Percentiles rank a stretch among this genome's conserved stretches.
Evolutionary conservation across 2,329 filamentous ascomycete genomes (phyloP).

Genomic region (Didymella glomerata): DNA sequence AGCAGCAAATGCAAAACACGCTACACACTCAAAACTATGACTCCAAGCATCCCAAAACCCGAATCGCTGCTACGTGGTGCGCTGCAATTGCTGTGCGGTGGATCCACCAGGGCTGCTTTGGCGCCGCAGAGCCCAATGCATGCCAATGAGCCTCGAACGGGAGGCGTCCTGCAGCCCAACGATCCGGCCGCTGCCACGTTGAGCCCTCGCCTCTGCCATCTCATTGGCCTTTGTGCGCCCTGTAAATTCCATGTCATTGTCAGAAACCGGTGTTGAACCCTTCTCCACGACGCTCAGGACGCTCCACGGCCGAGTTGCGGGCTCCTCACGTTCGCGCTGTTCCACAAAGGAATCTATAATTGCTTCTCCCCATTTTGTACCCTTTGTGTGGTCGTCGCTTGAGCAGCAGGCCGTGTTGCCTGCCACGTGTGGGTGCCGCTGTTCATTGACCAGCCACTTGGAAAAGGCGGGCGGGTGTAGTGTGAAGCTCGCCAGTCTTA

Average conservation of each 20-base stretch:
- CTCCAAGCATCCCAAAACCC: conserved; percentile 3
- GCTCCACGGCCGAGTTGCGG: conserved; percentile 15
- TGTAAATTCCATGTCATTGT: conserved; percentile 8
- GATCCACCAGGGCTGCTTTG: conserved; percentile 12
- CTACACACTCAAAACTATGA: conserved; percentile 12
- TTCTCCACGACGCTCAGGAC: conserved; percentile 18
- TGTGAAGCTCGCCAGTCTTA: conserved; percentile 9
- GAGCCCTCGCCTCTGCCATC: not conserved
- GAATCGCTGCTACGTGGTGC: conserved; percentile 30
- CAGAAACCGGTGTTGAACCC: conserved; percentile 8
- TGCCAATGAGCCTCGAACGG: conserved; percentile 29
- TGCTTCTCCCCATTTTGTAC: conserved; percentile 6
- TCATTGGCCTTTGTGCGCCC: conserved; percentile 10
- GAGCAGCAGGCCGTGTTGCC: conserved; percentile 4
- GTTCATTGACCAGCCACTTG: conserved; percentile 11
- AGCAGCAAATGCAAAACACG: conserved; percentile 11
- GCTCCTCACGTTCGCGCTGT: conserved; percentile 17
- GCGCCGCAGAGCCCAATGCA: conserved; percentile 27
- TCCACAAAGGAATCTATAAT: conserved; percentile 13
- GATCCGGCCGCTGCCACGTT: conserved; percentile 18
- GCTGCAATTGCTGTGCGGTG: conserved; percentile 23
- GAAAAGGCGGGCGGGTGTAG: not conserved
- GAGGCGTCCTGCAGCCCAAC: conserved; percentile 33
- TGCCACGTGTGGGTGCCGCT: conserved; percentile 32
- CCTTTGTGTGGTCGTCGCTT: conserved; percentile 12